phyloP scores from a whole-genome alignment of 2,329 filamentous ascomycete genomes.

The Hyphodiscus sp. region DNA sequence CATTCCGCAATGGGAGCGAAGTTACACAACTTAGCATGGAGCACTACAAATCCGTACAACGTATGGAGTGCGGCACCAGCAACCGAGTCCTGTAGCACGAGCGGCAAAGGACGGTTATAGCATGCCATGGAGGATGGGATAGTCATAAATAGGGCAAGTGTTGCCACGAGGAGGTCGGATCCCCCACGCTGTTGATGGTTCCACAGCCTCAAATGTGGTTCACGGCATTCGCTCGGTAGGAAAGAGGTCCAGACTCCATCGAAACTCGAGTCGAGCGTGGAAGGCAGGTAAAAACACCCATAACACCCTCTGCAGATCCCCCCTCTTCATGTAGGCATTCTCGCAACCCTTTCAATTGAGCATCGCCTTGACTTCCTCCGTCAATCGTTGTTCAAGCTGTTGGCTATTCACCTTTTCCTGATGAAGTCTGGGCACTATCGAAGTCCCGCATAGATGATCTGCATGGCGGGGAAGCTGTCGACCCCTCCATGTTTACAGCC shows the following conservation, averaged over 20 bases:
- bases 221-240: not conserved
- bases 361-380: not conserved
- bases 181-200: not conserved
- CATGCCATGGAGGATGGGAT: not conserved
- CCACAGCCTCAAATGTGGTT: not conserved
- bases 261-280: not conserved
- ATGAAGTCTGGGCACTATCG: not conserved
- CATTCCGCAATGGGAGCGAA: not conserved
- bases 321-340: not conserved
- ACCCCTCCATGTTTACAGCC: not conserved
- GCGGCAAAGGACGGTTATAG: not conserved
- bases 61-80: not conserved
- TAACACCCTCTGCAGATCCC: not conserved
- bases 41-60: not conserved
- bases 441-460: not conserved
- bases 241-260: too few relatives aligned
- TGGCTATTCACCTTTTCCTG: not conserved
- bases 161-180: not conserved
- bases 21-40: not conserved
- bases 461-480: not conserved
- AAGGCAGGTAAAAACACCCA: not conserved
- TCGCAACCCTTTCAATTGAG: not conserved
- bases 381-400: not conserved
- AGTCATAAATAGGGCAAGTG: not conserved
- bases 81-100: not conserved